Evolutionary conservation across 2,329 filamentous ascomycete species (phyloP).

Genomic region (Epichloe elymi): DNA sequence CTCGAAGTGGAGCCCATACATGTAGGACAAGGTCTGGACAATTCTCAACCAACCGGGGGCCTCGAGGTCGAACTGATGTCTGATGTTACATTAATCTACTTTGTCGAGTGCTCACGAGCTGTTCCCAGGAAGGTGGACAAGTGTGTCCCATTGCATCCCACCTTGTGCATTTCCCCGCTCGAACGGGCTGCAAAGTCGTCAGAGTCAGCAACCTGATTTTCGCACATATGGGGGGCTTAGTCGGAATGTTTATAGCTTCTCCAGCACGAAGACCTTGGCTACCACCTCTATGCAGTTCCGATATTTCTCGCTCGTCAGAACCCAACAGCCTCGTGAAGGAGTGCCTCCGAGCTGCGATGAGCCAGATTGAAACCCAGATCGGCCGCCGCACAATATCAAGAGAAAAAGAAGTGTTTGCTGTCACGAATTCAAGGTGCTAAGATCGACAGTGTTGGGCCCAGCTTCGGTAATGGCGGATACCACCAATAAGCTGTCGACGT

Average conservation of each 20-base stretch:
- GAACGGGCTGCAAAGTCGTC: slow-evolving; percentile 31
- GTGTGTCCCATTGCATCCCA: no score
- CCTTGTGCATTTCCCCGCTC: slow-evolving; percentile 23
- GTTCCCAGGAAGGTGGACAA: no score
- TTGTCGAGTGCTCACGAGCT: no score
- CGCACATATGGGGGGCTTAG: not conserved
- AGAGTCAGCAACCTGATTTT: not conserved
- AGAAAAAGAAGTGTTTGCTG: slow-evolving; percentile 55
- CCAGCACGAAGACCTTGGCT: not conserved
- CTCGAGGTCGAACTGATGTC: no score
- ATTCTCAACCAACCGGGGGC: no score
- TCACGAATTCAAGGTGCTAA: slow-evolving; percentile 50
- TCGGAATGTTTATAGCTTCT: not conserved
- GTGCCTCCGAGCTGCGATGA: slow-evolving; percentile 44
- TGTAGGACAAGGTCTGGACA: no score
- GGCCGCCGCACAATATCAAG: slow-evolving; percentile 52
- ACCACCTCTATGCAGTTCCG: not conserved
- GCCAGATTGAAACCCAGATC: slow-evolving; percentile 53
- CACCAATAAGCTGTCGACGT: slow-evolving; percentile 53
- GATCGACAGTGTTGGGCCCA: slow-evolving; percentile 54
- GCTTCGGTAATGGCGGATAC: slow-evolving; percentile 54
- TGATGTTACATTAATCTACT: no score
- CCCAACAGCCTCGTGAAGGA: slow-evolving; percentile 51
- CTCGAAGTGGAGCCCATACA: no score
- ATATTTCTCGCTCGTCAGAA: slow-evolving; percentile 22